These are phyloP conservation scores for Trametes villosa DNA, from an alignment of 768 basidiomycete genomes.

Conservation along the genomic window DNA sequence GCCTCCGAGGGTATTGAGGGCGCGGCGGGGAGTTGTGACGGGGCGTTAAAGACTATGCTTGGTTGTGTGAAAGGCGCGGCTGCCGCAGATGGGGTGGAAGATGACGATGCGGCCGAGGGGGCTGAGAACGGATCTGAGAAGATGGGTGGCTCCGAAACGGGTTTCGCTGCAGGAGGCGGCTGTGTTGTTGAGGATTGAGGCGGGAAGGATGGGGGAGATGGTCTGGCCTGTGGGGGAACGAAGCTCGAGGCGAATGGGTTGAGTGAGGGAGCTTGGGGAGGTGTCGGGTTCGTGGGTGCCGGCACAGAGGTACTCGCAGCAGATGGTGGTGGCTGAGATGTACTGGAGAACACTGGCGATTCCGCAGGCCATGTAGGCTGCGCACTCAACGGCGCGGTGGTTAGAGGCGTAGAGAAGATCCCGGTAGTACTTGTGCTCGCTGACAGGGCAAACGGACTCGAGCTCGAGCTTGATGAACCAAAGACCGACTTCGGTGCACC, in stretches of 20 bases:
- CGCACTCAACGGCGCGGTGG: neutral
- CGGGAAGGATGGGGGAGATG: neutral
- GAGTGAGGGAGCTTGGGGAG: neutral
- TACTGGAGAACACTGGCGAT: neutral
- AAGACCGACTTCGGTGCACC: constrained; percentile 12
- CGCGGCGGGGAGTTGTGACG: neutral
- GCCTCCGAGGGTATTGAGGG: neutral
- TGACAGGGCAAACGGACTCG: neutral
- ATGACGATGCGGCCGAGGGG: neutral
- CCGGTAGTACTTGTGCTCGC: neutral
- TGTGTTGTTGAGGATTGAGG: neutral
- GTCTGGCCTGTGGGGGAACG: neutral
- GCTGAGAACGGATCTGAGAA: constrained; percentile 7
- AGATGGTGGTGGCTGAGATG: neutral
- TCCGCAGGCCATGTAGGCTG: constrained; percentile 19
- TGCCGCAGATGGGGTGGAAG: neutral
- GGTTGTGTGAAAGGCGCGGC: neutral
- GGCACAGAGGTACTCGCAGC: neutral
- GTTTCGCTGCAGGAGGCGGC: neutral
- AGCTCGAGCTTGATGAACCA: neutral
- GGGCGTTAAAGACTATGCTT: neutral
- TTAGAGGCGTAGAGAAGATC: neutral
- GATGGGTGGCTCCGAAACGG: neutral
- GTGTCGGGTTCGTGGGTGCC: neutral
- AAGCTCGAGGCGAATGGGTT: constrained; percentile 22